phyloP scores from a whole-genome alignment of 73 alveolate species.

The Loxodes magnus region DNA sequence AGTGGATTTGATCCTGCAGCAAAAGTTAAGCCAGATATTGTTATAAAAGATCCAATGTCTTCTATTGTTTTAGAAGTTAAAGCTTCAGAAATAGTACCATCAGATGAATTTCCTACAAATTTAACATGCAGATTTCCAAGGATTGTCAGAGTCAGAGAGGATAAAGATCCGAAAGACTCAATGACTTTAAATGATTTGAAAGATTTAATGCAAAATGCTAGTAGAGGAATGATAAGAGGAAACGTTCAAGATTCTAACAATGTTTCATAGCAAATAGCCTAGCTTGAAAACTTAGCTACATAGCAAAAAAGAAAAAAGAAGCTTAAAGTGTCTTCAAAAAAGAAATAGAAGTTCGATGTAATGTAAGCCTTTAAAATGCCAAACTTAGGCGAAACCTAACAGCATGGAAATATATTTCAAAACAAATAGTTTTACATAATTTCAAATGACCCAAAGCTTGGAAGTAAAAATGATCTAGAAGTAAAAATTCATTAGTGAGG shows the following conservation, averaged over 20 bases:
- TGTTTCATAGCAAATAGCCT: slow-evolving; percentile 35
- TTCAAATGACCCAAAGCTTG: slow-evolving; percentile 57
- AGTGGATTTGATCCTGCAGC: slow-evolving; percentile 85
- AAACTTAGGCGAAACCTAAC: too few relatives aligned
- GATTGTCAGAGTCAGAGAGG: slow-evolving; percentile 77
- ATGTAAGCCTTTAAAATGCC: slow-evolving; percentile 71
- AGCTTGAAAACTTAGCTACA: slow-evolving; percentile 31
- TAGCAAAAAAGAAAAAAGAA: slow-evolving; percentile 49
- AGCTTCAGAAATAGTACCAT: slow-evolving; percentile 90
- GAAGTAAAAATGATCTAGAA: slow-evolving; percentile 79
- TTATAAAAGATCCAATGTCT: slow-evolving; percentile 64
- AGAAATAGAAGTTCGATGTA: slow-evolving; percentile 45
- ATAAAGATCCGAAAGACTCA: slow-evolving; percentile 77
- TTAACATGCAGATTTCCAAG: slow-evolving; percentile 94
- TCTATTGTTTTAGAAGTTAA: slow-evolving; percentile 85
- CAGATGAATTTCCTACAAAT: slow-evolving; percentile 77
- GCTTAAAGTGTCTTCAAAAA: slow-evolving; percentile 34
- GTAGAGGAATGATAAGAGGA: slow-evolving; percentile 61
- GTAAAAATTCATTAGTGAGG: slow-evolving; percentile 76
- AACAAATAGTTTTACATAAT: slow-evolving; percentile 83
- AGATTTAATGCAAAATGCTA: slow-evolving; percentile 60
- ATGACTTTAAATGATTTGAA: slow-evolving; percentile 59
- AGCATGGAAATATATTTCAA: too few relatives aligned
- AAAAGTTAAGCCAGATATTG: slow-evolving; percentile 90
- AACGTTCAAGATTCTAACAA: slow-evolving; percentile 33